Evolutionary conservation across 1,284 basidiomycete species (phyloP), one percentile per base, ranked within the genome.

Genomic region (Schizophyllum amplum): DNA sequence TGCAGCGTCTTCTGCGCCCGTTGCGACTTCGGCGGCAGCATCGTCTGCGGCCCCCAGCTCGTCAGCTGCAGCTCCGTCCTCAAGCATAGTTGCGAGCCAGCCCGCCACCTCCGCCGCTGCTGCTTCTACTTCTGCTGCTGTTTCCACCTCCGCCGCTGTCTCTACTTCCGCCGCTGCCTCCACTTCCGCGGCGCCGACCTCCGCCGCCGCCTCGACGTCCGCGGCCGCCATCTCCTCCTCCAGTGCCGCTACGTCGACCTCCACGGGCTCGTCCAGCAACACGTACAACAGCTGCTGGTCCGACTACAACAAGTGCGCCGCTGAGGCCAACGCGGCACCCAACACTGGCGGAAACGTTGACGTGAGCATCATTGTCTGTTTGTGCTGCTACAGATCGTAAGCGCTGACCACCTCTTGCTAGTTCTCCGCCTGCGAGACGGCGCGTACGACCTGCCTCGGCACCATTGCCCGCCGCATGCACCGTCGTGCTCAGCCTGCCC

Each of bases 221-320:
- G 27, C 27, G 5, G 27, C 27, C 22, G 5, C 47, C 47, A 6
- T n/a, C 47, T 6, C 6, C 22, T 5, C 47, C 6, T n/a, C 47
- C 17, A 7, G 5, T 5, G 5, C 47, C 5, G n/a, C 47, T n/a
- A 6, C 47, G 6, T 48, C 53, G 11, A 11, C 25, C 7, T 15
- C 53, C 25, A 5, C 27, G 5, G 27, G 24, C 5, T 33, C 27
- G 27, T 33, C 27, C 13, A 13, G 27, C 5, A 25, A 54, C 53
- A 42, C 53, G 5, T 54, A 53, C 25, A 53, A 53, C 52, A 23
- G 22, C 21, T 53, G 52, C 24, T 53, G 26, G 20, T 17, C 21
- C 21, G 52, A 20, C 21, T 53, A 53, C 52, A n/a, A n/a, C 53
- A 15, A 22, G n/a, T 54, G 53, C 33, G 53, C 33, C 23, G 27